Evolutionary conservation across 257 asterid genomes (phyloP).

Genomic region (Fraxinus pennsylvanica): DNA sequence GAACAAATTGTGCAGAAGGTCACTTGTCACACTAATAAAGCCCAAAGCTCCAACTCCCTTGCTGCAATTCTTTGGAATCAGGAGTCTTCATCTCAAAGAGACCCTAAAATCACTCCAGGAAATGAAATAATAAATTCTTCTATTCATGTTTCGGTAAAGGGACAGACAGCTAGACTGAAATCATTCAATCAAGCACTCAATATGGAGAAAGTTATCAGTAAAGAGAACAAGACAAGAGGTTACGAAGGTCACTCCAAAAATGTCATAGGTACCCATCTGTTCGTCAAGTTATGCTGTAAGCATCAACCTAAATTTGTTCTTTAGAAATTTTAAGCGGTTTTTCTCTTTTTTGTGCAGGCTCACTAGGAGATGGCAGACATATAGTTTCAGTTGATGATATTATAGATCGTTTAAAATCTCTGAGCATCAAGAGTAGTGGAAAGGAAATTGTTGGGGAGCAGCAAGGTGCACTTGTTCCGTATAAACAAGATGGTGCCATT

Average conservation of each 20-base stretch:
- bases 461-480: conserved; percentile 68
- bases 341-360: conserved; percentile 45
- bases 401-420: conserved; percentile 36
- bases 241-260: conserved; percentile 39
- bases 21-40: conserved; percentile 27
- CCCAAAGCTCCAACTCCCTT: conserved; percentile 32
- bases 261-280: conserved; percentile 46
- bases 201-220: conserved; percentile 33
- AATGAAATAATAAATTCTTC: conserved; percentile 34
- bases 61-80: conserved; percentile 33
- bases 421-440: conserved; percentile 39
- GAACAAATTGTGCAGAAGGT: conserved; percentile 33
- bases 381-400: conserved; percentile 44
- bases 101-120: conserved; percentile 27
- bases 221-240: conserved; percentile 34
- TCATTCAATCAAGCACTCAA: conserved; percentile 35
- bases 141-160: conserved; percentile 26
- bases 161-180: conserved; percentile 31
- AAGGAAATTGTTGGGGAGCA: conserved; percentile 30
- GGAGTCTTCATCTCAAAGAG: conserved; percentile 33
- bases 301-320: conserved; percentile 15
- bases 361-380: conserved; percentile 29
- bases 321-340: neutral
- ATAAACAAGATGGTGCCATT: conserved; percentile 55
- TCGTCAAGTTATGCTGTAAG: conserved; percentile 14